Evolutionary conservation across 2,329 filamentous ascomycete genomes (phyloP).

Genomic region (Xylariaceae sp.): DNA sequence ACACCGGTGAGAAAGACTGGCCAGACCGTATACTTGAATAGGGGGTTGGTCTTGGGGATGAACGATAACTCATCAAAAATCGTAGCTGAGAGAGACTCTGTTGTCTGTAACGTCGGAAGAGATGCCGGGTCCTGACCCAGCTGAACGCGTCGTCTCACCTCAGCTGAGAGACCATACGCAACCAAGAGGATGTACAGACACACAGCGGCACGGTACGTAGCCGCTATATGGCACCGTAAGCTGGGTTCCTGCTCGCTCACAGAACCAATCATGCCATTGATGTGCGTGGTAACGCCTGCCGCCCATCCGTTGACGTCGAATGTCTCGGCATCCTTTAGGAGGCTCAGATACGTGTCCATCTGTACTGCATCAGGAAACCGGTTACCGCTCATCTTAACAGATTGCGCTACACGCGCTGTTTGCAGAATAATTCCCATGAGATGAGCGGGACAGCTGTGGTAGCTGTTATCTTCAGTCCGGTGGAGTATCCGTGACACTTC

Average conservation of each 20-base stretch:
- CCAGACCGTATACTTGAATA: constrained; percentile 58
- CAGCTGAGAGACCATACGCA: constrained; percentile 22
- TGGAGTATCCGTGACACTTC: constrained; percentile 25
- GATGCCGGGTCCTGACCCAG: not conserved
- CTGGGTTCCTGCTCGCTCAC: constrained; percentile 37
- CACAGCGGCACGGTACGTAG: constrained; percentile 43
- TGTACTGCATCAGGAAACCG: constrained; percentile 31
- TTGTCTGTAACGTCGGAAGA: constrained; percentile 36
- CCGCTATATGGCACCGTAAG: constrained; percentile 39
- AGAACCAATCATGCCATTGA: constrained; percentile 25
- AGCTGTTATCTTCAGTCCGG: constrained; percentile 30
- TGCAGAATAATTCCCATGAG: constrained; percentile 43
- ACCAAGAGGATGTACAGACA: constrained; percentile 44
- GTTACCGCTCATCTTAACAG: constrained; percentile 26
- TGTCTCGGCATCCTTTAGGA: constrained; percentile 38
- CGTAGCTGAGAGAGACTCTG: constrained; percentile 43
- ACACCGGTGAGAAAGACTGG: constrained; percentile 54
- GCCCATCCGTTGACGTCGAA: constrained; percentile 43
- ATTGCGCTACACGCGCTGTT: constrained; percentile 41
- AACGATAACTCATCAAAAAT: constrained; percentile 47
- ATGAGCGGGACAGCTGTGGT: constrained; percentile 31
- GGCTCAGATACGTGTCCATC: constrained; percentile 34
- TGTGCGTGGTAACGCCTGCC: constrained; percentile 33
- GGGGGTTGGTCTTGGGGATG: constrained; percentile 43
- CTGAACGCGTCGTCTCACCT: constrained; percentile 13